A percentile compares a stretch with the other conserved stretches of the same genome.
These are phyloP conservation scores for Mycena vulgaris DNA, from an alignment of 768 basidiomycete genomes.

Conservation along the genomic window DNA sequence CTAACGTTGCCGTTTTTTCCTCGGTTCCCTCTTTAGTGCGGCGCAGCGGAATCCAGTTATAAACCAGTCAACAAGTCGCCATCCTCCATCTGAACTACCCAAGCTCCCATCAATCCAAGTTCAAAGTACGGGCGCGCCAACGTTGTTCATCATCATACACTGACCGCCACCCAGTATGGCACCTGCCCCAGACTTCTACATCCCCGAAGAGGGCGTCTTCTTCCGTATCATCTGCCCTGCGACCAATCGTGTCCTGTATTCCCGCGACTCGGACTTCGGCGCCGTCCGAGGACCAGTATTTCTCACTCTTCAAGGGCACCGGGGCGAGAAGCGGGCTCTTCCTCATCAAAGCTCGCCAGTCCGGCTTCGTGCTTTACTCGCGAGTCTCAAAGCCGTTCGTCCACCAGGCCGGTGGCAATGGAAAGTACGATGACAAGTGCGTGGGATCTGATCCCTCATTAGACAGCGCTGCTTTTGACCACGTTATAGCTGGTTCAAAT, in stretches of 20 bases:
- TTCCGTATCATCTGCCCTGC: background rate
- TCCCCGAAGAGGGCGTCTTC: background rate
- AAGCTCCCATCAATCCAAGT: too few relatives aligned
- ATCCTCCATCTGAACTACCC: too few relatives aligned
- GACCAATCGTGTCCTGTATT: background rate
- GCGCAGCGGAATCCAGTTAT: too few relatives aligned
- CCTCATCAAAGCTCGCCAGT: background rate
- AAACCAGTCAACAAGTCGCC: too few relatives aligned
- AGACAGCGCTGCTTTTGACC: too few relatives aligned
- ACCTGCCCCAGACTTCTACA: background rate
- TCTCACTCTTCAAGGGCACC: background rate
- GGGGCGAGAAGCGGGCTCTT: background rate
- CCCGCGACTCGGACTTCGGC: background rate
- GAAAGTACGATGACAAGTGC: background rate
- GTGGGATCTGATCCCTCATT: background rate
- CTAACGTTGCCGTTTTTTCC: too few relatives aligned
- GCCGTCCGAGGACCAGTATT: background rate
- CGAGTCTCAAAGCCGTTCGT: background rate
- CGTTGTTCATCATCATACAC: too few relatives aligned
- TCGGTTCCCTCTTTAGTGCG: too few relatives aligned
- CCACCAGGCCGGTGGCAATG: background rate
- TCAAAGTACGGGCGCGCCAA: too few relatives aligned
- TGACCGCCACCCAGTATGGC: too few relatives aligned
- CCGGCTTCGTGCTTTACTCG: background rate
- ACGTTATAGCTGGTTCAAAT: background rate